These are phyloP conservation scores for Suhomyces xylopsoci DNA, from an alignment of 805 yeast species.

Conservation along the genomic window DNA sequence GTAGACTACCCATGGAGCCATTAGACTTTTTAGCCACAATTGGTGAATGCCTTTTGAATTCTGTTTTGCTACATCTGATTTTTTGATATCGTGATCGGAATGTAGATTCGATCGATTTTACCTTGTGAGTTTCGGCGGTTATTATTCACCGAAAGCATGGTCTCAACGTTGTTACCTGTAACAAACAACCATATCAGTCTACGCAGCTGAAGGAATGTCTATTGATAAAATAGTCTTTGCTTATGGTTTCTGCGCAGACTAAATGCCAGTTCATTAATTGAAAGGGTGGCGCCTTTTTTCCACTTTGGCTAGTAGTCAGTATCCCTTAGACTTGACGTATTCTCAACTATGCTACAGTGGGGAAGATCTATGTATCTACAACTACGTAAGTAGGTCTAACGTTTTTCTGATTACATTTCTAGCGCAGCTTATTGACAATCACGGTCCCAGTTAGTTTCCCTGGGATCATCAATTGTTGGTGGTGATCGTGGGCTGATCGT, in stretches of 20 bases:
- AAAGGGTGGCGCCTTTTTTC: background rate
- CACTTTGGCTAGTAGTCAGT: background rate
- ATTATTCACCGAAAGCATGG: background rate
- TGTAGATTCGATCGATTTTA: background rate
- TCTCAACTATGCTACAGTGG: background rate
- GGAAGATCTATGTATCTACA: background rate
- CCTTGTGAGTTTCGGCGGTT: background rate
- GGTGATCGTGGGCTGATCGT: background rate
- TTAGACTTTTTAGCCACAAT: background rate
- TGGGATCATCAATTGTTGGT: background rate
- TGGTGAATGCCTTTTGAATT: background rate
- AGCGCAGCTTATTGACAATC: background rate
- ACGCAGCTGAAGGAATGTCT: background rate
- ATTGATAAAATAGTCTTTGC: background rate
- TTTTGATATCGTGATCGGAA: background rate
- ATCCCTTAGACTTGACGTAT: background rate
- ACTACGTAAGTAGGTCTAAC: background rate
- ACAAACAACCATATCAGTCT: background rate
- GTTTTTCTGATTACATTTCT: background rate
- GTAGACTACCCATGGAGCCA: background rate
- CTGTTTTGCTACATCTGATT: background rate
- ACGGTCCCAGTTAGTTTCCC: background rate
- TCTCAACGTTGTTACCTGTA: background rate
- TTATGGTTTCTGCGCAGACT: background rate
- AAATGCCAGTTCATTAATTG: background rate